Evolutionary conservation across 2,329 filamentous ascomycete species (phyloP).

Genomic region (Elsinoe arachidis): DNA sequence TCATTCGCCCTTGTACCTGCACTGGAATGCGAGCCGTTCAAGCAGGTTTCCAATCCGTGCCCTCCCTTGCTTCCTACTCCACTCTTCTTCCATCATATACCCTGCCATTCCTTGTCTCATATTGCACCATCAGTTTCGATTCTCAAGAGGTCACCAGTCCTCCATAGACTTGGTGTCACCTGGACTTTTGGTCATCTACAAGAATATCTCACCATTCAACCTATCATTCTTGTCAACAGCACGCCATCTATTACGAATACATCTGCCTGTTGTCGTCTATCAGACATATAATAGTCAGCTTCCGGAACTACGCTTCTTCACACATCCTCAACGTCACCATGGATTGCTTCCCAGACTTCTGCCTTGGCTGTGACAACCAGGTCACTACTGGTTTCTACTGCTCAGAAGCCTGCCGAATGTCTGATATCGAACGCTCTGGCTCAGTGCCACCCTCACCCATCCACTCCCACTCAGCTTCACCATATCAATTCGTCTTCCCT

Average conservation of each 20-base stretch:
- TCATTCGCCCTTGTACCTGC: constrained; percentile 11
- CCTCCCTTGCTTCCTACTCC: constrained; percentile 10
- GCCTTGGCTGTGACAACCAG: constrained; percentile 86
- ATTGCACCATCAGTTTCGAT: constrained; percentile 11
- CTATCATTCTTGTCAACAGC: not conserved
- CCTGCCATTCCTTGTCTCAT: constrained; percentile 3
- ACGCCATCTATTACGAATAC: constrained; percentile 7
- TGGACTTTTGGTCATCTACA: constrained; percentile 1
- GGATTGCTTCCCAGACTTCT: constrained; percentile 83
- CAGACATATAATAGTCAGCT: not conserved
- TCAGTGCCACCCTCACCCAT: constrained; percentile 31
- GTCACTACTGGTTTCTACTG: constrained; percentile 77
- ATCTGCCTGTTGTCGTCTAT: not conserved
- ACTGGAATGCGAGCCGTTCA: not conserved
- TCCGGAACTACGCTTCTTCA: not conserved
- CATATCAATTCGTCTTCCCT: constrained; percentile 12
- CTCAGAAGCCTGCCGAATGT: constrained; percentile 81
- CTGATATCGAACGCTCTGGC: constrained; percentile 68
- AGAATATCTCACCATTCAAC: constrained; percentile 1
- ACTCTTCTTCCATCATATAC: constrained; percentile 13
- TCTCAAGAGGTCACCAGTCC: constrained; percentile 9
- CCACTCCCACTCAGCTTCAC: constrained; percentile 2
- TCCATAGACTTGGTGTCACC: constrained; percentile 2
- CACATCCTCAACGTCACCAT: constrained; percentile 23
- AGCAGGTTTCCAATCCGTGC: constrained; percentile 8